These are phyloP conservation scores for Yamadazyma nakazawae DNA, from an alignment of 805 yeast species.

Conservation along the genomic window DNA sequence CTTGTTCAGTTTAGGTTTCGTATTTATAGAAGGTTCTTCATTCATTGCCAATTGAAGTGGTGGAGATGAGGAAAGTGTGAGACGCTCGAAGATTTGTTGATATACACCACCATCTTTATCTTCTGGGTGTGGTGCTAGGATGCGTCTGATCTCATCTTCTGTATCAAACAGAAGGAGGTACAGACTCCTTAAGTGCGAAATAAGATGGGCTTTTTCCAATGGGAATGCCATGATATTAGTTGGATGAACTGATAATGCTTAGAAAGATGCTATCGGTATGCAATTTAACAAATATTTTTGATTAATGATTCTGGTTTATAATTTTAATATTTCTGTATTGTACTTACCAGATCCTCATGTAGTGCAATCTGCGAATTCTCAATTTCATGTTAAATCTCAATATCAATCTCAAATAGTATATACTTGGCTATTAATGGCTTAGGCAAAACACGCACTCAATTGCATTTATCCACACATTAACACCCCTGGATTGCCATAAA, in stretches of 20 bases:
- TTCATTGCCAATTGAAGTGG: constrained; percentile 19
- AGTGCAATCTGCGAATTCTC: constrained; percentile 5
- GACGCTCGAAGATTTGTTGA: constrained; percentile 9
- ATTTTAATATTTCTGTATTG: neutral
- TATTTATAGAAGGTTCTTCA: neutral
- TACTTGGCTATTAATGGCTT: neutral
- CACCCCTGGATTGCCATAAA: neutral
- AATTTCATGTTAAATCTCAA: neutral
- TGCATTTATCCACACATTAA: neutral
- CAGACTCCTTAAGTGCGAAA: constrained; percentile 28
- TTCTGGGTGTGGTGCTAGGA: constrained; percentile 17
- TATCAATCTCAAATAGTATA: neutral
- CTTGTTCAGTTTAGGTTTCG: neutral
- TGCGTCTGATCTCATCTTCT: constrained; percentile 20
- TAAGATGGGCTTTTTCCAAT: constrained; percentile 26
- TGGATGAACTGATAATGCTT: too few species aligned
- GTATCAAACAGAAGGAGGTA: constrained; percentile 23
- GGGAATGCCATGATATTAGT: constrained; percentile 34
- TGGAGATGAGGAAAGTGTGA: constrained; percentile 23
- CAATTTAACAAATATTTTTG: too few species aligned
- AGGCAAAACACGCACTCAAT: neutral
- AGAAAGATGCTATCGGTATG: too few species aligned
- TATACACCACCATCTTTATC: constrained; percentile 11
- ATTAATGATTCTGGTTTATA: too few species aligned
- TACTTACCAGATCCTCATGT: neutral